These are phyloP conservation scores for Fusarium devonianum DNA, from an alignment of 2,329 filamentous ascomycete species.

Conservation along the genomic window DNA sequence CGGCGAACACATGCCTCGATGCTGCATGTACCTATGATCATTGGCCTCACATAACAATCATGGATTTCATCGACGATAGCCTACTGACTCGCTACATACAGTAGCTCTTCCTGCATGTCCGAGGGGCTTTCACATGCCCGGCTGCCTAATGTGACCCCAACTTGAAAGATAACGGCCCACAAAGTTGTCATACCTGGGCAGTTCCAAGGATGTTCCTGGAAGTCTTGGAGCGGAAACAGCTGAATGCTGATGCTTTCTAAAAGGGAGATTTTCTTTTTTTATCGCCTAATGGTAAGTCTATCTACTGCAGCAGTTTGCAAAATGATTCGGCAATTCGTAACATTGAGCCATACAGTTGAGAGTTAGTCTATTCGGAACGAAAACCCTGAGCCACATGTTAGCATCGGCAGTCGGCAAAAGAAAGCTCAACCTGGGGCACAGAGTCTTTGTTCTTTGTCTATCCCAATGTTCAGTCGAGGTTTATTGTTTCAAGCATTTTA, in stretches of 20 bases:
- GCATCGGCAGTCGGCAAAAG: background rate
- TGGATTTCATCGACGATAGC: too few relatives aligned
- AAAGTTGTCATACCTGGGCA: background rate
- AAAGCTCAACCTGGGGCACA: background rate
- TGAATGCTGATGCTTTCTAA: background rate
- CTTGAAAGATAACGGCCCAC: background rate
- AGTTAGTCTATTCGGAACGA: background rate
- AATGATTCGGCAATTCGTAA: background rate
- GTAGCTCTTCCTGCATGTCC: too few relatives aligned
- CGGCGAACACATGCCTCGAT: too few relatives aligned
- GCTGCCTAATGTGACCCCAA: too few relatives aligned
- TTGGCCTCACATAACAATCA: too few relatives aligned
- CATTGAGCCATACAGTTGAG: background rate
- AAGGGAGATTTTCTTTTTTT: background rate
- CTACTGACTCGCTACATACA: too few relatives aligned
- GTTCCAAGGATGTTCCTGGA: conserved; percentile 6
- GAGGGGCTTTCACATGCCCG: too few relatives aligned
- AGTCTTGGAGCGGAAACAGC: background rate
- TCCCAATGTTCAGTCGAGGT: background rate
- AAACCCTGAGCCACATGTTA: background rate
- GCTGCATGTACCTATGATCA: too few relatives aligned
- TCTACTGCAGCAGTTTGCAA: background rate
- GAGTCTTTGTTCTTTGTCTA: background rate
- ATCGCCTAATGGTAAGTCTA: background rate
- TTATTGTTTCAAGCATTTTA: background rate